These are phyloP conservation scores for Coemansia sp. DNA, from an alignment of 192 early-diverging fungal species.

Conservation along the genomic window DNA sequence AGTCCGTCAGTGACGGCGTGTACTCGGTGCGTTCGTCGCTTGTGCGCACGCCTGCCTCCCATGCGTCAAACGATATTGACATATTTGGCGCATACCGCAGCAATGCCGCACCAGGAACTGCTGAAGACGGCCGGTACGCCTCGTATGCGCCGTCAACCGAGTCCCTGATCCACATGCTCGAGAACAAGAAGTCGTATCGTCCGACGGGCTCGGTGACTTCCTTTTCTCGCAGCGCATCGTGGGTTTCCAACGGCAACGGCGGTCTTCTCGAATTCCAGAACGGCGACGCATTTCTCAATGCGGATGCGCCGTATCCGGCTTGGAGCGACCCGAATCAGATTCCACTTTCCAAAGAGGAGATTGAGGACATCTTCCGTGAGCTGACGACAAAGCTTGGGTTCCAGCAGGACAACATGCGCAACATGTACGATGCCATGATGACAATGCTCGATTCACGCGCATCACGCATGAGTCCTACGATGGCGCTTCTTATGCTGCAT, in stretches of 20 bases:
- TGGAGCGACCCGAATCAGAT: conserved; percentile 65
- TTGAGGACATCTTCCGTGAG: conserved; percentile 69
- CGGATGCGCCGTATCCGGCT: conserved; percentile 55
- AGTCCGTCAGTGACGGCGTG: conserved; percentile 58
- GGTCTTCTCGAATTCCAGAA: conserved; percentile 57
- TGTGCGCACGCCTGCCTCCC: conserved; percentile 59
- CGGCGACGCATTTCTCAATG: conserved; percentile 49
- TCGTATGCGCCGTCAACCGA: conserved; percentile 69
- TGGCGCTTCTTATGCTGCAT: conserved; percentile 72
- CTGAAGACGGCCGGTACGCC: conserved; percentile 69
- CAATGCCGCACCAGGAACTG: conserved; percentile 23
- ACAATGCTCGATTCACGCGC: conserved; percentile 78
- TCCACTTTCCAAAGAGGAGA: conserved; percentile 66
- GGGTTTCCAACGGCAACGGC: conserved; percentile 57
- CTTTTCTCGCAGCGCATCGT: conserved; percentile 59
- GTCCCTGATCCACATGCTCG: conserved; percentile 65
- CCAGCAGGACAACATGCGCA: conserved; percentile 73
- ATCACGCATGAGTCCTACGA: conserved; percentile 68
- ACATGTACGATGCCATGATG: conserved; percentile 76
- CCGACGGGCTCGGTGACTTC: conserved; percentile 60
- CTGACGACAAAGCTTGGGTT: conserved; percentile 74
- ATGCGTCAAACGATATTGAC: conserved; percentile 55
- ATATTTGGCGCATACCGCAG: conserved; percentile 57
- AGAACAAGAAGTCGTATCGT: conserved; percentile 63
- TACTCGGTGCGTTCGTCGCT: conserved; percentile 59